Percentiles rank a stretch among this genome's conserved stretches.
phyloP scores from a whole-genome alignment of 805 yeast species.

The Pichia phayaonensis region DNA sequence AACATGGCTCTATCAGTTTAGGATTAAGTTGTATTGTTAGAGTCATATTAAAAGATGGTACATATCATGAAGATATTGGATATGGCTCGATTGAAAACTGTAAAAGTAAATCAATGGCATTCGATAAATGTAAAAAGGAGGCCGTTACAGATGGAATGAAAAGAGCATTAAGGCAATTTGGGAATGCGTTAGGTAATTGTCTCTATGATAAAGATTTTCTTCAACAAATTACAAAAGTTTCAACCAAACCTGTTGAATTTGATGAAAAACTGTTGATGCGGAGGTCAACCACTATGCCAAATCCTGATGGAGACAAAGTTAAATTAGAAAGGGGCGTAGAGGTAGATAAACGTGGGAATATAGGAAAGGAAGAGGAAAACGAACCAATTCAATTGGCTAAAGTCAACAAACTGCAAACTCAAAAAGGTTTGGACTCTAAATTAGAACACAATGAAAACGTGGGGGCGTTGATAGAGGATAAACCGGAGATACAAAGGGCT shows the following conservation, averaged over 20 bases:
- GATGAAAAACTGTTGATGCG: constrained; percentile 28
- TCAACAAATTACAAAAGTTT: constrained; percentile 39
- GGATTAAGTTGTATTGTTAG: constrained; percentile 69
- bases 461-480: not conserved
- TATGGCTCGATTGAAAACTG: constrained; percentile 69
- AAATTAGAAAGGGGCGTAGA: not conserved
- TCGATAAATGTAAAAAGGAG: constrained; percentile 74
- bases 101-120: constrained; percentile 61
- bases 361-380: too few relatives aligned
- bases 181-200: constrained; percentile 75
- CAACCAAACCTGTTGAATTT: constrained; percentile 24
- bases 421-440: not conserved
- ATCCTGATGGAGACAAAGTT: not conserved
- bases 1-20: constrained; percentile 48
- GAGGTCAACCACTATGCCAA: constrained; percentile 3
- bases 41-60: constrained; percentile 71
- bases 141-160: constrained; percentile 82
- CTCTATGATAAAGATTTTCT: constrained; percentile 69
- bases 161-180: constrained; percentile 71
- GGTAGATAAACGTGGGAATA: not conserved
- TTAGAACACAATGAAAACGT: not conserved
- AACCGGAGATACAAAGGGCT: not conserved
- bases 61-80: constrained; percentile 73
- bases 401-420: not conserved
- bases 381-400: too few relatives aligned